Percentiles rank a stretch among this genome's conserved stretches.
Evolutionary conservation across 176 grass and related monocot species (phyloP).

Genomic region (Triticum dicoccoides): DNA sequence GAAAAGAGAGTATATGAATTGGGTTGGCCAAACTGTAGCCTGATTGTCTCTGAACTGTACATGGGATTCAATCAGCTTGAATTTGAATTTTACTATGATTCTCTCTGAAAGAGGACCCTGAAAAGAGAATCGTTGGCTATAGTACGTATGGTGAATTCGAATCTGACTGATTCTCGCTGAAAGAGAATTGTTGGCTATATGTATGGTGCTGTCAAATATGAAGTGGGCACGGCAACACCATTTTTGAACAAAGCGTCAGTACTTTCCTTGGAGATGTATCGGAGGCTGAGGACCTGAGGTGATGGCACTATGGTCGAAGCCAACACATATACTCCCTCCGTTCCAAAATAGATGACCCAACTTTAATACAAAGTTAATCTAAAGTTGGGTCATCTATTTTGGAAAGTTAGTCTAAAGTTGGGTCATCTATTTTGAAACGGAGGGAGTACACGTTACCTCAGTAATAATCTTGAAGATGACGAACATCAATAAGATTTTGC

Average conservation of each 20-base stretch:
- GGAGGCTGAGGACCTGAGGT: too few relatives aligned
- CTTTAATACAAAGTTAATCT: too few relatives aligned
- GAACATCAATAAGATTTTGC: not conserved
- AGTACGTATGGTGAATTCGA: not conserved
- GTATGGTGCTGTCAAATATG: not conserved
- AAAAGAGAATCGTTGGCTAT: not conserved
- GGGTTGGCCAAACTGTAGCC: too few relatives aligned
- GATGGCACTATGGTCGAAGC: not conserved
- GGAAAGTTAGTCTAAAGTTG: too few relatives aligned
- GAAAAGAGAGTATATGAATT: not conserved
- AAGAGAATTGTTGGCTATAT: not conserved
- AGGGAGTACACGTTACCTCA: not conserved
- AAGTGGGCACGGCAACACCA: not conserved
- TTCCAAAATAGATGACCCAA: too few relatives aligned
- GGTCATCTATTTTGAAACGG: too few relatives aligned
- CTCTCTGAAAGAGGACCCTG: not conserved
- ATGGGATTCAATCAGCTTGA: not conserved
- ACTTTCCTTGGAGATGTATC: not conserved
- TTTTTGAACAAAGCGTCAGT: not conserved
- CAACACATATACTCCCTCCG: not conserved
- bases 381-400: too few relatives aligned
- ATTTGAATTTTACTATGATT: not conserved
- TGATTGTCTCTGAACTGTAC: not conserved
- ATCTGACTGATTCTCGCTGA: not conserved
- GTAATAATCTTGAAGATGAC: slow-evolving; percentile 8